phyloP scores from a whole-genome alignment of 495 filamentous ascomycete genomes.

The Corynascus novoguineensis region DNA sequence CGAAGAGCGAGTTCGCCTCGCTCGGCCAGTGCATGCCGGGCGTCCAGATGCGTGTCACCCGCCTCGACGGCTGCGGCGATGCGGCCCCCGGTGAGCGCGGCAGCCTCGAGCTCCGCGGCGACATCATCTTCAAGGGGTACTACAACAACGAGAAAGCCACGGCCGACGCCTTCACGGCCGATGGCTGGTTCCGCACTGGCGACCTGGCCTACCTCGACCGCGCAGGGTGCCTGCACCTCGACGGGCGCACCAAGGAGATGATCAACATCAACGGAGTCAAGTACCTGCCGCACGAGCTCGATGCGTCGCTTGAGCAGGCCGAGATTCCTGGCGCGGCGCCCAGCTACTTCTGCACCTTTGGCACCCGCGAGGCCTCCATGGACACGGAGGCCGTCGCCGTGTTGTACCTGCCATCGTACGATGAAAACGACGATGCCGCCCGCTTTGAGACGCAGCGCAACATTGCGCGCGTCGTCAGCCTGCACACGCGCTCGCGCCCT shows the following conservation, averaged over 20 bases:
- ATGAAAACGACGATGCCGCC: neutral
- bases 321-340: slow-evolving; percentile 3
- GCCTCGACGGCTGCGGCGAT: slow-evolving; percentile 20
- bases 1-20: slow-evolving; percentile 24
- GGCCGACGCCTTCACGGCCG: slow-evolving; percentile 47
- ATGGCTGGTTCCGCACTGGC: slow-evolving; percentile 67
- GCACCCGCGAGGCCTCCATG: slow-evolving; percentile 13
- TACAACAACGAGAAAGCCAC: slow-evolving; percentile 54
- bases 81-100: slow-evolving; percentile 16
- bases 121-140: slow-evolving; percentile 56
- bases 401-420: slow-evolving; percentile 6
- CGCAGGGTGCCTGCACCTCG: slow-evolving; percentile 49
- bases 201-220: slow-evolving; percentile 49
- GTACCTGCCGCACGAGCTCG: slow-evolving; percentile 37
- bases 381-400: slow-evolving; percentile 17
- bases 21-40: slow-evolving; percentile 39
- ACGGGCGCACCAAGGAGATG: slow-evolving; percentile 54
- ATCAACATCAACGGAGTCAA: slow-evolving; percentile 56
- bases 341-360: slow-evolving; percentile 29
- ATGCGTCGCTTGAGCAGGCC: slow-evolving; percentile 39
- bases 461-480: neutral
- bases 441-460: slow-evolving; percentile 6
- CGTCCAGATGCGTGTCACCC: slow-evolving; percentile 39
- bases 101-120: slow-evolving; percentile 26
- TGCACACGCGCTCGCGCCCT: slow-evolving; percentile 6